Percentiles rank a stretch among this genome's conserved stretches.
Conservation (phyloP, 2,329 filamentous ascomycete species). For the Ophiostoma montium region DNA sequence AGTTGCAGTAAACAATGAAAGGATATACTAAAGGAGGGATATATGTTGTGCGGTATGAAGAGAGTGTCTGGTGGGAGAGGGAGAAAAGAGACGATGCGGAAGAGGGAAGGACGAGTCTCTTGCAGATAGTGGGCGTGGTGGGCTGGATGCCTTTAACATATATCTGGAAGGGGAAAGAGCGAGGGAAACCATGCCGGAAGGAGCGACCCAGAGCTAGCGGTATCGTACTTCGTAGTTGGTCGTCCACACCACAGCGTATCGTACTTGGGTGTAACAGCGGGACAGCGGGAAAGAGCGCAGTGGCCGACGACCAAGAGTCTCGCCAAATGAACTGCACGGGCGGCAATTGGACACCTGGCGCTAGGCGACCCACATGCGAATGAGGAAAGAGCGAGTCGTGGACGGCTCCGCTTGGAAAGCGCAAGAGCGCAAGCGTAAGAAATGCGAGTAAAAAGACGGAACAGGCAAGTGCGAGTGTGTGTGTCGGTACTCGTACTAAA, state of each 20-base stretch:
- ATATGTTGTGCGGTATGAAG: not conserved
- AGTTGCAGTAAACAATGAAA: not conserved
- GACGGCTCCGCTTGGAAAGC: not conserved
- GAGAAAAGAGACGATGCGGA: not conserved
- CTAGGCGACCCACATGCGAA: not conserved
- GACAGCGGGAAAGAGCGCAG: conserved; percentile 1
- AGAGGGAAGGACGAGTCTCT: not conserved
- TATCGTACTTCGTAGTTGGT: not conserved
- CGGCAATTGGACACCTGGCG: conserved; percentile 11
- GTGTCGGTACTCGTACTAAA: too few relatives aligned
- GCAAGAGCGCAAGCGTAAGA: too few relatives aligned
- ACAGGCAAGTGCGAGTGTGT: not conserved
- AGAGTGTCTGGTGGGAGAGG: not conserved
- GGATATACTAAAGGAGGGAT: not conserved
- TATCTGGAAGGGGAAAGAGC: conserved; percentile 3
- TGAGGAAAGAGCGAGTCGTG: conserved; percentile 1
- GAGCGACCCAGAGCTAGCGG: not conserved
- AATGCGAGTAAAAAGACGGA: not conserved
- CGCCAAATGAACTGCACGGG: conserved; percentile 11
- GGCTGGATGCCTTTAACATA: conserved; percentile 2
- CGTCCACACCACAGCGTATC: too few relatives aligned
- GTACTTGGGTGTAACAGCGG: not conserved
- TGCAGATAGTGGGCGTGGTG: not conserved
- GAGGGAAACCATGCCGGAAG: conserved; percentile 1
- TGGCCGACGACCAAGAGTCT: too few relatives aligned